Base-by-base conservation (phyloP, 2,329 filamentous ascomycete genomes). In the Fusarium vanettenii region DNA sequence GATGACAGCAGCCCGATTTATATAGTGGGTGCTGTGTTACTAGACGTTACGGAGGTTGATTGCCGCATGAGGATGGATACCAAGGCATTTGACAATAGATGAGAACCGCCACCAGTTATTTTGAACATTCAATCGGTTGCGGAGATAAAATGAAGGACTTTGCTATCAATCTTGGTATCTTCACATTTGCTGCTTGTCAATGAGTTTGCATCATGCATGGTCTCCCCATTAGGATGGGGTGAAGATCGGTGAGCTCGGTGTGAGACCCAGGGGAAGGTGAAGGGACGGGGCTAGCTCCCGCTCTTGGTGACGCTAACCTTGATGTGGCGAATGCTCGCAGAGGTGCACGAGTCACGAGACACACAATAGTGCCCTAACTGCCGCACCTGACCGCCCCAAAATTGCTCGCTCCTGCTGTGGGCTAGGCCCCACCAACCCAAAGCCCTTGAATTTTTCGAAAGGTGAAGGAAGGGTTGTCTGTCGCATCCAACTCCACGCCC, bases 281-380 rank as follows among this genome's bases (percentile, higher is more conserved):
- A 39, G n/a, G 2, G 14, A 14, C 25, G 31, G 13, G 25, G 60
- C 45, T 71, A 68, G 60, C 45, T 55, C 50, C 50, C 50, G 50
- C 18, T 14, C 27, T 31, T 31, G 50, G 48, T 13, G 16, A 8
- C 48, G 56, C 20, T 59, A 43, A 22, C 13, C 27, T 22, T 1
- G 16, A 55, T 35, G 14, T 18, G 31, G 60, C 25, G 57, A 41
- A 52, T 39, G 31, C 13, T n/a, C 35, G 39, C 13, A n/a, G 6
- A 4, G 5, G 18, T 31, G 27, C 16, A 14, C 18, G 3, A 16
- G 56, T 74, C 73, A 64, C 61, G 66, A 52, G 63, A 60, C 14
- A 59, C 16, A 14, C 2, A 18, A 33, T 41, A 20, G 18, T 77
- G 76, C 85, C 85, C 85, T 86, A 87, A 86, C 82, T 87, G 86